Percentiles rank a stretch among this genome's conserved stretches.
Evolutionary conservation across 371 early-diverging fungal genomes (phyloP).

Genomic region (Sporodiniella umbellata): DNA sequence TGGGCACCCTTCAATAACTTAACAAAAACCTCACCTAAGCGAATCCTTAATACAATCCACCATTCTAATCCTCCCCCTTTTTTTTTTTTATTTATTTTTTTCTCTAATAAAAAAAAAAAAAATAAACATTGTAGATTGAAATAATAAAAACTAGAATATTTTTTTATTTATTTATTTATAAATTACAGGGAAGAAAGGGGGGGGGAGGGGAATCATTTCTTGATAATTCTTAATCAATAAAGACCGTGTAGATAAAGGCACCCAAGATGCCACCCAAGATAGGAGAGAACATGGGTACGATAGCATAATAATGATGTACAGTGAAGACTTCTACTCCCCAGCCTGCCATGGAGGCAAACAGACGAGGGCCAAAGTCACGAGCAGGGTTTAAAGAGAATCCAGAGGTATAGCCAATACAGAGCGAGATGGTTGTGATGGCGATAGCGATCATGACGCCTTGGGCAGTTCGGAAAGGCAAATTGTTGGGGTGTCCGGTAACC

Average conservation of each 20-base stretch:
- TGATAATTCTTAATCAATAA: conserved; percentile 59
- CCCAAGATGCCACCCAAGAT: conserved; percentile 70
- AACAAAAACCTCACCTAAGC: too few relatives aligned
- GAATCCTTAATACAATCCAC: too few relatives aligned
- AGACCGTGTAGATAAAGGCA: conserved; percentile 61
- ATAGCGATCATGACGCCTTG: conserved; percentile 68
- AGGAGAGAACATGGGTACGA: conserved; percentile 80
- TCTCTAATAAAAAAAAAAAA: too few relatives aligned
- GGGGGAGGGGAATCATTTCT: too few relatives aligned
- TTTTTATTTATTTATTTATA: too few relatives aligned
- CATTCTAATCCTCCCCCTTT: too few relatives aligned
- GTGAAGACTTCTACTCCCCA: conserved; percentile 75
- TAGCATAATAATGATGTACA: conserved; percentile 62
- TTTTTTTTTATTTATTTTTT: too few relatives aligned
- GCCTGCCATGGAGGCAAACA: conserved; percentile 76
- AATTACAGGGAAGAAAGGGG: too few relatives aligned
- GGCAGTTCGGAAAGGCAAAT: conserved; percentile 57
- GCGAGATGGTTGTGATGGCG: conserved; percentile 40
- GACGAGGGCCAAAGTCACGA: conserved; percentile 85
- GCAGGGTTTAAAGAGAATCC: conserved; percentile 87
- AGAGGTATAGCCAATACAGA: conserved; percentile 66
- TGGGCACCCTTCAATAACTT: too few relatives aligned
- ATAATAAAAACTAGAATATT: too few relatives aligned
- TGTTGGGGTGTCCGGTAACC: conserved; percentile 67
- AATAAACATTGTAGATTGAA: too few relatives aligned